These are phyloP conservation scores for Plasmodiophora brassicae DNA, from an alignment of 208 protist species.

Conservation along the genomic window DNA sequence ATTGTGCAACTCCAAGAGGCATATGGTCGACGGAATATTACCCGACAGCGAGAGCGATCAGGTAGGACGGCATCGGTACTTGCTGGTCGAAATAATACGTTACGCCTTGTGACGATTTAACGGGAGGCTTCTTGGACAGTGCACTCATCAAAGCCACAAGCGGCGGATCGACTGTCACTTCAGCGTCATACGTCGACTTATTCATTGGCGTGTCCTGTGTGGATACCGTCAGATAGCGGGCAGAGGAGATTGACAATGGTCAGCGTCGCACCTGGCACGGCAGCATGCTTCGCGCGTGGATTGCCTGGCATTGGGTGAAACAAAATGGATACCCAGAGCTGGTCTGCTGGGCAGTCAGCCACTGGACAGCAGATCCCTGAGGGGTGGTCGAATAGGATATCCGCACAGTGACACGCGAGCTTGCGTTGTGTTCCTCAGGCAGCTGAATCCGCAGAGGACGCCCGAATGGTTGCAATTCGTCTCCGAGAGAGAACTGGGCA, in stretches of 20 bases:
- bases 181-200: slow-evolving; percentile 40
- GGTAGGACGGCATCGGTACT: slow-evolving; percentile 57
- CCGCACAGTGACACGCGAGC: neutral
- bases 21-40: neutral
- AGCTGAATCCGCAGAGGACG: neutral
- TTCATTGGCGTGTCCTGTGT: slow-evolving; percentile 1
- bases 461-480: neutral
- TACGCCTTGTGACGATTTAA: neutral
- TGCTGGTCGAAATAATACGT: slow-evolving; percentile 43
- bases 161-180: neutral
- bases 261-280: no score
- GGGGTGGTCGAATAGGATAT: slow-evolving; percentile 4
- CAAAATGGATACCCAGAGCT: slow-evolving; percentile 46
- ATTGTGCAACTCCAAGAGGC: neutral
- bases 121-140: neutral
- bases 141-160: slow-evolving; percentile 48
- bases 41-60: slow-evolving; percentile 65
- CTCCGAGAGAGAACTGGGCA: neutral
- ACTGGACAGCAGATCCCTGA: slow-evolving; percentile 34
- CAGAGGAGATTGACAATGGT: no score
- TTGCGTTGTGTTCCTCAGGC: neutral
- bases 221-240: no score
- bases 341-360: slow-evolving; percentile 58
- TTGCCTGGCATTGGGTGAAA: slow-evolving; percentile 60
- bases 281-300: slow-evolving; percentile 57